Percentiles rank a stretch among this genome's conserved stretches.
These are phyloP conservation scores for Pestalotiopsis sp. DNA, from an alignment of 2,329 filamentous ascomycete genomes.

Conservation along the genomic window DNA sequence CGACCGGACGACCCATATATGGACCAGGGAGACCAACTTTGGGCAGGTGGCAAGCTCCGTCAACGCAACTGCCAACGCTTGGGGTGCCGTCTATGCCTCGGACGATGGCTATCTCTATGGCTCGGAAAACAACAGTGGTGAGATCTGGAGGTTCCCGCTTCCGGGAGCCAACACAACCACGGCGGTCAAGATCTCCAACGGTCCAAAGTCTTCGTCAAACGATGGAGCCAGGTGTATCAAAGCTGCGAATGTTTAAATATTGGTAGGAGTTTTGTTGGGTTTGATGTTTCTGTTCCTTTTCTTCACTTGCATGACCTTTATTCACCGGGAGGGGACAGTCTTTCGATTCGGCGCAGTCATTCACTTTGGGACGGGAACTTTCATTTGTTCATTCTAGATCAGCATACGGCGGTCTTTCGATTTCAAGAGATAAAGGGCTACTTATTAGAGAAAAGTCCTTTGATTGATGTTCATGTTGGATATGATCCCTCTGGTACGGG, in stretches of 20 bases:
- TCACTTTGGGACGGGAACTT: too few species aligned
- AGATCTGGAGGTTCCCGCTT: not conserved
- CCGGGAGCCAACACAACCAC: not conserved
- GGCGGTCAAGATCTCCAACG: not conserved
- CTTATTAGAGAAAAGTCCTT: not conserved
- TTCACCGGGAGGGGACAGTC: too few species aligned
- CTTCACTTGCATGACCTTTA: not conserved
- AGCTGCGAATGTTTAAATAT: not conserved
- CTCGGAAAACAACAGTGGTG: conserved; percentile 2
- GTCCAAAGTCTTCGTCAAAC: not conserved
- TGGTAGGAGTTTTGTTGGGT: not conserved
- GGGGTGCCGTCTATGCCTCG: not conserved
- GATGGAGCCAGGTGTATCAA: not conserved
- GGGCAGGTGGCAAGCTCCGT: not conserved
- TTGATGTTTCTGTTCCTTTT: not conserved
- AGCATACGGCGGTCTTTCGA: not conserved
- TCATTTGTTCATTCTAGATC: too few species aligned
- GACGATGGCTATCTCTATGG: not conserved
- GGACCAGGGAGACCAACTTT: not conserved
- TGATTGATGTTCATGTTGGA: not conserved
- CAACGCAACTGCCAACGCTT: not conserved
- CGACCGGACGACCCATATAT: not conserved
- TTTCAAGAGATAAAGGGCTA: not conserved
- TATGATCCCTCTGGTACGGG: too few species aligned
- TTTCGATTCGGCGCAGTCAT: too few species aligned